Conservation (phyloP, 2,329 filamentous ascomycete genomes). For the Pseudomassariella vexata region DNA sequence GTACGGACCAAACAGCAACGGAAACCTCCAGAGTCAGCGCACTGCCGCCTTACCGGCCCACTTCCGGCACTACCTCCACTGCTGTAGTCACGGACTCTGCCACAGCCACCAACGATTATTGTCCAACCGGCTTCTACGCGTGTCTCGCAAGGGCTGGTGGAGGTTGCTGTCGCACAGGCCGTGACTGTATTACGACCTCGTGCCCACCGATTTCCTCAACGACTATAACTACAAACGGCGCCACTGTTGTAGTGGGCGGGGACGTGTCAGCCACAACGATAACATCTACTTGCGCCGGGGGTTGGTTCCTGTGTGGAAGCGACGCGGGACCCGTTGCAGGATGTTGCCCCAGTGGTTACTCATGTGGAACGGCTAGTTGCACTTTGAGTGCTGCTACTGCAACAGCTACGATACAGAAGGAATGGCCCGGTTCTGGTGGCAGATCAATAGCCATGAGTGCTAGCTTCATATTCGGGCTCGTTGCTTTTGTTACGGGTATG, state of each 20-base stretch:
- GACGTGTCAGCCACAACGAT: slow-evolving; percentile 37
- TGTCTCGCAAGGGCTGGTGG: slow-evolving; percentile 81
- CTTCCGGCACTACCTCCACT: slow-evolving; percentile 25
- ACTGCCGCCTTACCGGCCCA: slow-evolving; percentile 23
- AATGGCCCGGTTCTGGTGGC: too few relatives aligned
- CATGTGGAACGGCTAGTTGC: slow-evolving; percentile 69
- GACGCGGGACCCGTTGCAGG: slow-evolving; percentile 60
- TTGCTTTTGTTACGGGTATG: too few relatives aligned
- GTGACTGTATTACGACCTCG: slow-evolving; percentile 75
- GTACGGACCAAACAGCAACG: slow-evolving; percentile 15
- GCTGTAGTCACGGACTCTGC: slow-evolving; percentile 17
- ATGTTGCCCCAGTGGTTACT: slow-evolving; percentile 77
- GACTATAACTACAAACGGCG: slow-evolving; percentile 61
- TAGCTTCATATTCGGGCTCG: slow-evolving; percentile 13
- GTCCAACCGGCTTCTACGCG: slow-evolving; percentile 87
- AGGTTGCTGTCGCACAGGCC: slow-evolving; percentile 79
- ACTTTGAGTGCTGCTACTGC: slow-evolving; percentile 46
- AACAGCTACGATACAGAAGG: slow-evolving; percentile 53
- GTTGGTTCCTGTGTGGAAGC: slow-evolving; percentile 69
- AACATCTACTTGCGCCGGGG: slow-evolving; percentile 58
- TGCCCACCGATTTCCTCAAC: slow-evolving; percentile 60
- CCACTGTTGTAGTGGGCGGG: slow-evolving; percentile 64
- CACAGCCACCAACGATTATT: slow-evolving; percentile 40
- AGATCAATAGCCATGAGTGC: too few relatives aligned
- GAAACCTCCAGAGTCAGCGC: slow-evolving; percentile 30